Base-by-base conservation (phyloP, 1,139 yeast species). In the Sugiyamaella novakii region DNA sequence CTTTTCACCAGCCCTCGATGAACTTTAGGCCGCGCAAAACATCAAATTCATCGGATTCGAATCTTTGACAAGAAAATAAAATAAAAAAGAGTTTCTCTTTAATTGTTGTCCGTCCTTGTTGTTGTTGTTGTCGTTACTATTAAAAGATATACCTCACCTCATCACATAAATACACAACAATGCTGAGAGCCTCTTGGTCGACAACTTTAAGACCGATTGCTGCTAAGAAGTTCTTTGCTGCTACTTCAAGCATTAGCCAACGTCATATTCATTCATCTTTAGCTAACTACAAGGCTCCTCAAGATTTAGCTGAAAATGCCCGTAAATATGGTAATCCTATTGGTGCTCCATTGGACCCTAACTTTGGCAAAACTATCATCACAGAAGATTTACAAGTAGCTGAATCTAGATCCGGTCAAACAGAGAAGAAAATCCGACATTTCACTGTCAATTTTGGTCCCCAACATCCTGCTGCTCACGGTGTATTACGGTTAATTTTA, bases 391-490 rank as follows among this genome's bases (percentile, higher is more conserved):
- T 67, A 47, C 53, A 57, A 21, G 51, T 61, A 28, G 53, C 42
- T 35, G 52, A 56, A 41, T 8, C 29, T 12, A 52, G 54, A 48
- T 54, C 57, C 45, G 51, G 59, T 53, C 65, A 65, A 51, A 27
- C 21, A 58, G 63, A 49, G 84, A 85, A 66, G 54, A 36, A 46
- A 66, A 82, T 87, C 63, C 81, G 95, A 70, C 95, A 87, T 68
- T 87, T 87, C 73, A 87, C 95, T 46, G 82, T 87, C 67, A 87
- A 87, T 72, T 87, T 87, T 65, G 96, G 95, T 34, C 95, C 96
- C 38, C 96, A 87, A 72, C 96, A 87, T 75, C 96, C 96, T 27
- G 96, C 96, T 54, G 95, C 95, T 41, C 96, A 87, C 73, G 96
- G 96, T 58, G 96, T 87, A 72, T 76, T 87, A 74, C 80, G 96